phyloP scores from a whole-genome alignment of 2,329 filamentous ascomycete species.

The Exophiala oligosperma region DNA sequence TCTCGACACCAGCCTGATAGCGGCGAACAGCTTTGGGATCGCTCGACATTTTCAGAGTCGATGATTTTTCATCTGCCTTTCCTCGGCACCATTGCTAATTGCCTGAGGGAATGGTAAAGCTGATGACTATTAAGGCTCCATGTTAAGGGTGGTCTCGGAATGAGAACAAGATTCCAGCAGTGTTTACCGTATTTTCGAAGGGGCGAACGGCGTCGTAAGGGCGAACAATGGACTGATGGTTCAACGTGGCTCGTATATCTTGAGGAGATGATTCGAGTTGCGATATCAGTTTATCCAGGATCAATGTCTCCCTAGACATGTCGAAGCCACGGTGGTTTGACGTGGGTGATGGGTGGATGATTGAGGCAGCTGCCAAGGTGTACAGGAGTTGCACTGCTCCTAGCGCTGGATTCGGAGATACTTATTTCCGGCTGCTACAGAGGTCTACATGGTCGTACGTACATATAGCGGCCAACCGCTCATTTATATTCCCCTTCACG shows the following conservation, averaged over 20 bases:
- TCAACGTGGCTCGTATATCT: too few relatives aligned
- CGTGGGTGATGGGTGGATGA: background rate
- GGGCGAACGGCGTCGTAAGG: too few relatives aligned
- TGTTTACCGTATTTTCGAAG: too few relatives aligned
- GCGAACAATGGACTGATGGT: too few relatives aligned
- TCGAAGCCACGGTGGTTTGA: conserved; percentile 1
- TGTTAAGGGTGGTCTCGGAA: background rate
- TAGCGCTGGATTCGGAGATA: too few relatives aligned
- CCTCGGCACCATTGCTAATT: background rate
- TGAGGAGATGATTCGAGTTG: too few relatives aligned
- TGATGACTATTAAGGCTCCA: background rate
- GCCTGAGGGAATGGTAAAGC: background rate
- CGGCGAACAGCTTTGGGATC: conserved; percentile 74
- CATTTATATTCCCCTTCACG: too few relatives aligned
- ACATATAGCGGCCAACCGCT: too few relatives aligned
- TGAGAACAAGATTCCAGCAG: background rate
- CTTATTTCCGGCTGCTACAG: too few relatives aligned
- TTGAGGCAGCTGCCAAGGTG: background rate
- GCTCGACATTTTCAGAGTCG: conserved; percentile 29
- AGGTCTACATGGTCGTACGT: too few relatives aligned
- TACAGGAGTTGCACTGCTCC: too few relatives aligned
- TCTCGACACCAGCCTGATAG: conserved; percentile 85
- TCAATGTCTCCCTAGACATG: background rate
- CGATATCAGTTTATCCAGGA: background rate
- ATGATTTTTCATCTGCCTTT: background rate